Conservation (phyloP, 179 eudicot species). For the Beta lomatogona region DNA sequence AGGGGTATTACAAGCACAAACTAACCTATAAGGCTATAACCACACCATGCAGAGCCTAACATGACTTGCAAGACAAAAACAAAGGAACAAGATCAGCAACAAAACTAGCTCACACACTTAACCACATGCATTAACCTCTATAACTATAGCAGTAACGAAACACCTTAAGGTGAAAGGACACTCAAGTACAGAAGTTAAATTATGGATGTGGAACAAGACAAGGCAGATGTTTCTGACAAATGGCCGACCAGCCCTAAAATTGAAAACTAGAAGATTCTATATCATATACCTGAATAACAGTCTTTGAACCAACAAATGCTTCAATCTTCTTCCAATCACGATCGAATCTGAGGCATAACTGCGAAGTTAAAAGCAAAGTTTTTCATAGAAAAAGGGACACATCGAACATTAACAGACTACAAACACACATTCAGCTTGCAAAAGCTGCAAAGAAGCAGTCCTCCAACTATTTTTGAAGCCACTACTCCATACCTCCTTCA, state of each 20-base stretch:
- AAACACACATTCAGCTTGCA: background rate
- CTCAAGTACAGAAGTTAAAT: background rate
- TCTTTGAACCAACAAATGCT: conserved; percentile 87
- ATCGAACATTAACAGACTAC: background rate
- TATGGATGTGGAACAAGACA: background rate
- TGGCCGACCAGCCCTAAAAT: background rate
- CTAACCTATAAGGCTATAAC: background rate
- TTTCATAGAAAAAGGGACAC: background rate
- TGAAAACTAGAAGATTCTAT: background rate
- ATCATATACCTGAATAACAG: conserved; percentile 73
- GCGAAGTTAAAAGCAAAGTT: background rate
- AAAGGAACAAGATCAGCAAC: background rate
- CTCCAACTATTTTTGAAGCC: background rate
- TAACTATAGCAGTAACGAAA: no score
- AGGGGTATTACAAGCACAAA: background rate
- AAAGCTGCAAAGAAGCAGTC: background rate
- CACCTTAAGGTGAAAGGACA: background rate
- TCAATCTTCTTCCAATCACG: conserved; percentile 97
- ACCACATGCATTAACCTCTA: no score
- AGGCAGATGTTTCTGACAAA: background rate
- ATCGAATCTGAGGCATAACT: conserved; percentile 55
- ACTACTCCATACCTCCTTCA: background rate
- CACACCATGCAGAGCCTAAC: background rate
- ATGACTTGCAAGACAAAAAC: background rate
- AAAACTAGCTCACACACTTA: background rate